Percentiles rank a stretch among this genome's conserved stretches.
phyloP scores from a whole-genome alignment of 805 yeast genomes.

The Yueomyces sp. region DNA sequence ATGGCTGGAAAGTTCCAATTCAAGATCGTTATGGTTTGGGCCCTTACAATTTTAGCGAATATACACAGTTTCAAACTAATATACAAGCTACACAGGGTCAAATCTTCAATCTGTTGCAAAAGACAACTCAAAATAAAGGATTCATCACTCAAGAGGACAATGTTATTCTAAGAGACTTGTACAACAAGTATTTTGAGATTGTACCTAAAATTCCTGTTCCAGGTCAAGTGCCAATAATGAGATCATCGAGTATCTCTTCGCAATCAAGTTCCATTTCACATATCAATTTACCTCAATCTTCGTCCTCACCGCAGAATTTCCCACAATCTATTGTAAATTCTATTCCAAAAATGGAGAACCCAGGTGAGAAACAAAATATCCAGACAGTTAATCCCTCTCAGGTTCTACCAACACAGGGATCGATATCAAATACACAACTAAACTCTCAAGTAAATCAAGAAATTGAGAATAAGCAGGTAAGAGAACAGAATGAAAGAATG shows the following conservation, averaged over 20 bases:
- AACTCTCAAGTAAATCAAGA: no score
- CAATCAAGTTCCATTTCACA: no score
- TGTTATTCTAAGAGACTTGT: slow-evolving; percentile 14
- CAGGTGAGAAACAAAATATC: no score
- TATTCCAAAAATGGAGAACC: no score
- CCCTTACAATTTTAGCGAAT: slow-evolving; percentile 42
- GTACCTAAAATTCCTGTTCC: slow-evolving; percentile 16
- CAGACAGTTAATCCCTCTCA: no score
- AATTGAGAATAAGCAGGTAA: no score
- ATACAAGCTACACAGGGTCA: slow-evolving; percentile 19
- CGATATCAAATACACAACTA: no score
- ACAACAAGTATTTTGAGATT: slow-evolving; percentile 18
- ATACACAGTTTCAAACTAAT: slow-evolving; percentile 36
- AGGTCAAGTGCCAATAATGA: neutral
- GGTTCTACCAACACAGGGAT: no score
- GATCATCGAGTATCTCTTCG: neutral
- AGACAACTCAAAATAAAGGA: slow-evolving; percentile 7
- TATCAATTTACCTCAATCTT: neutral
- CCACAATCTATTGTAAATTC: neutral
- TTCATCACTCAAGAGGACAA: slow-evolving; percentile 6
- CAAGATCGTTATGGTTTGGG: slow-evolving; percentile 32
- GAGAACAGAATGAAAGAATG: no score
- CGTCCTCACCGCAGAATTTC: neutral
- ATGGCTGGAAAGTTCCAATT: slow-evolving; percentile 41
- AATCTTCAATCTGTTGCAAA: slow-evolving; percentile 17